Evolutionary conservation across 306 rosid genomes (phyloP), one percentile per base, ranked within the genome.

Genomic region (Quercus suber): DNA sequence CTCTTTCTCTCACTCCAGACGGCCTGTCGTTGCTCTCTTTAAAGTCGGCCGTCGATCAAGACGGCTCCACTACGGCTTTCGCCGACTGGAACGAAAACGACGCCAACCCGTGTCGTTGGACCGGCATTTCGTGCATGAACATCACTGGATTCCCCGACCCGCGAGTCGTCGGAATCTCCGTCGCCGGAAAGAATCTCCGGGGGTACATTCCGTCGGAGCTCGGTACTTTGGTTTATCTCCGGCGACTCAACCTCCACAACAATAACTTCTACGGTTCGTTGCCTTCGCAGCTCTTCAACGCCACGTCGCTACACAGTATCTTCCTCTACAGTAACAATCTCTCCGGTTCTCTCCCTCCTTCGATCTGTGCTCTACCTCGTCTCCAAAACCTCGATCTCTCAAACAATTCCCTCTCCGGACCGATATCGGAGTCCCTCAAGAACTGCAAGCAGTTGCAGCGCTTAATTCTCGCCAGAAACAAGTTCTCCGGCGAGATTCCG

Each of bases 141-240:
- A 61, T 96, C 76, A 52, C 96, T 20, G 97, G 89, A 4, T 64
- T 37, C 3, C 4, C 91, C 0, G 94, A 89, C 2, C 89, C 96
- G 5, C 92, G 99, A 0, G 99, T 96, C 17, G 94, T 93, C 33
- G 97, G 98, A 0, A 78, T 96, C 8, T 84, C 90, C 0, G 81
- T 96, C 17, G 76, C 99, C 73, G 93, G 91, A 5, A 93, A 78
- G 84, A 89, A 84, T 21, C 97, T 96, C 73, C 89, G 90, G 5
- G 99, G 98, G 10, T 96, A 96, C 20, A 83, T 96, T 45, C 99
- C 99, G 5, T 96, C 99, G 41, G 99, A 93, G 85, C 97, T 96
- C 4, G 98, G 98, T 0, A 90, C 79, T 19, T 83, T 96, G 6
- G 76, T 73, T 35, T 93, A 80, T 61, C 98, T 96, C 78, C 97